Percentiles rank a stretch among this genome's conserved stretches.
Evolutionary conservation across 306 rosid species (phyloP).

Genomic region (Cucumis cinereus): DNA sequence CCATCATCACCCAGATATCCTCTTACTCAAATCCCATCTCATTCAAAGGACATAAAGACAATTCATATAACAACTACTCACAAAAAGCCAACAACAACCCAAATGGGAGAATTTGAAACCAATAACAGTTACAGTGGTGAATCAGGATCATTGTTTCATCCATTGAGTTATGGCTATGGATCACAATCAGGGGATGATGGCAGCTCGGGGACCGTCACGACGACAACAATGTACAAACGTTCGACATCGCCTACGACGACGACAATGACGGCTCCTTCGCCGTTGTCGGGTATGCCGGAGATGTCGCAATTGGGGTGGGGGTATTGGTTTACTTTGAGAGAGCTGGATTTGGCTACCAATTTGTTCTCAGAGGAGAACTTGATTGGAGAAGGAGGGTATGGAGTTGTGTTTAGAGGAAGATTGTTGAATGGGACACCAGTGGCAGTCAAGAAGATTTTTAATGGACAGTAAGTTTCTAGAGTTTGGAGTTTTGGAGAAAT

Average conservation of each 20-base stretch:
- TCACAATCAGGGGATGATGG: slow-evolving; percentile 75
- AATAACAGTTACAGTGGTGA: slow-evolving; percentile 45
- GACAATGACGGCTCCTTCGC: slow-evolving; percentile 73
- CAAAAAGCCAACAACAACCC: slow-evolving; percentile 25
- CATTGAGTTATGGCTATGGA: slow-evolving; percentile 43
- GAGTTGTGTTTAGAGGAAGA: slow-evolving; percentile 71
- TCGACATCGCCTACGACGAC: slow-evolving; percentile 52
- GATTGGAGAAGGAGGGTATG: slow-evolving; percentile 96
- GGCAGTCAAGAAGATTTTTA: slow-evolving; percentile 92
- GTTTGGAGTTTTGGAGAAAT: too few species aligned
- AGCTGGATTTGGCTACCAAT: slow-evolving; percentile 77
- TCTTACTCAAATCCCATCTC: slow-evolving; percentile 56
- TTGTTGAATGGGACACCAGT: slow-evolving; percentile 78
- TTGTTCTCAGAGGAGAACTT: slow-evolving; percentile 69
- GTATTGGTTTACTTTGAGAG: slow-evolving; percentile 93
- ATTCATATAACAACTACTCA: slow-evolving; percentile 37
- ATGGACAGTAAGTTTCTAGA: slow-evolving; percentile 50
- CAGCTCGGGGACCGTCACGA: slow-evolving; percentile 42
- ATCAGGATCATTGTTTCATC: slow-evolving; percentile 55
- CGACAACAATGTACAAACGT: slow-evolving; percentile 33
- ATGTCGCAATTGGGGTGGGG: slow-evolving; percentile 98
- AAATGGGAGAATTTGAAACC: slow-evolving; percentile 18
- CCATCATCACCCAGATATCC: slow-evolving; percentile 21
- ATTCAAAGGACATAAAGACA: slow-evolving; percentile 91
- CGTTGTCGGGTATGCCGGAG: slow-evolving; percentile 69